A percentile compares a stretch with the other conserved stretches of the same genome.
phyloP scores from a whole-genome alignment of 352 stramenopile genomes.

The Pythium monospermum region DNA sequence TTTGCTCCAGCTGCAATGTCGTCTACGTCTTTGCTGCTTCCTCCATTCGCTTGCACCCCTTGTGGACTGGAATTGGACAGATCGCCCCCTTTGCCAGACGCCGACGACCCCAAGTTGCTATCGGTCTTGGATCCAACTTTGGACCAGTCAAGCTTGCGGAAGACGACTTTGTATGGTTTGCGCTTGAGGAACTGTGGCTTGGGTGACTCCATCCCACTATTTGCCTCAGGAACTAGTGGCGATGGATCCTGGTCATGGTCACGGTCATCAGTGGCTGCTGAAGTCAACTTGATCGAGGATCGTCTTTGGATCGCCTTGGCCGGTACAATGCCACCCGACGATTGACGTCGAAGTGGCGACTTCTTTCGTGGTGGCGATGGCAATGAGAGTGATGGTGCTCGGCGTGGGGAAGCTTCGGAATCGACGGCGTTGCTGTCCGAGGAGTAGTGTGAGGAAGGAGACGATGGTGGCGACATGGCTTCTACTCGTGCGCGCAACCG shows the following conservation, averaged over 20 bases:
- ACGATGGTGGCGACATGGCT: conserved; percentile 47
- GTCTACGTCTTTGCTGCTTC: background rate
- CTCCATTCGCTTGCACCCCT: too few relatives aligned
- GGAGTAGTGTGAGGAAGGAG: conserved; percentile 42
- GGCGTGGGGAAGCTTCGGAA: background rate
- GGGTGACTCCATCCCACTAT: conserved; percentile 1
- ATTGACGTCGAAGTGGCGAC: background rate
- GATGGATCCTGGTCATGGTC: background rate
- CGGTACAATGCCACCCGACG: background rate
- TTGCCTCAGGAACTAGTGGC: conserved; percentile 11
- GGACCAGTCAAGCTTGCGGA: conserved; percentile 59
- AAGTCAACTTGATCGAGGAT: background rate
- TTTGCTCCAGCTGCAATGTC: background rate
- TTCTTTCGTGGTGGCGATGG: background rate
- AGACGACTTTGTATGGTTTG: conserved; percentile 69
- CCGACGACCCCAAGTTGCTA: conserved; percentile 27
- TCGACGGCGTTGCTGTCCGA: conserved; percentile 22
- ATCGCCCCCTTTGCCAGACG: background rate
- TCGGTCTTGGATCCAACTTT: conserved; percentile 50
- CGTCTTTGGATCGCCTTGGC: too few relatives aligned
- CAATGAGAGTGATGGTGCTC: conserved; percentile 1
- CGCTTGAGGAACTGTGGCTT: conserved; percentile 48
- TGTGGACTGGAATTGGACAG: background rate
- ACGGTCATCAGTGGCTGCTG: too few relatives aligned
- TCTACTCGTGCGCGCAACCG: conserved; percentile 32